Base-by-base conservation (phyloP, 495 filamentous ascomycete species). In the Ramalina peruviana region DNA sequence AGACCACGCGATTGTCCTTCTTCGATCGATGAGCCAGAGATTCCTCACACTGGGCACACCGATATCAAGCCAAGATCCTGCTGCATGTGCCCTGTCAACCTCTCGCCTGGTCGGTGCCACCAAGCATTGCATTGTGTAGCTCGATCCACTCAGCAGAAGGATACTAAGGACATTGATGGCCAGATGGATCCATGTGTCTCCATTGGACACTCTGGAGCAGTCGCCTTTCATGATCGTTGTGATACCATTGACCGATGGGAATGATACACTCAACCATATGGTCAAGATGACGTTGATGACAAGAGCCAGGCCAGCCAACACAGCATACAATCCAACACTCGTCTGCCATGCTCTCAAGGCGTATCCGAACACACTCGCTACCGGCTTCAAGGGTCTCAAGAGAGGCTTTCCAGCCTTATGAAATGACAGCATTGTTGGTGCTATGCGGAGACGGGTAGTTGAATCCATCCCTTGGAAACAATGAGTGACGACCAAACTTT, bases 81-180 rank as follows among this genome's bases (percentile, higher is more conserved):
- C 50, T 6, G 51, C 43, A 58, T 72, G 69, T 3, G 66, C 66
- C 41, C 12, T 45, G 36, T 71, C 60, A 19, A 72, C 40, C 38
- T 70, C 67, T 30, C 58, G 41, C 9, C 68, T 57, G 3, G 65
- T 67, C 3, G 69, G 69, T 6, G 65, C 56, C 19, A 58, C 60
- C 9, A 70, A 49, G 42, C 62, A 56, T 51, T 71, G 68, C 68
- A 70, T 71, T 23, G 60, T 62, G 39, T 69, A 69, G 50, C 70
- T 73, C 36, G 62, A 66, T 0, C 65, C 66, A 0, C 61, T 55
- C 4, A 72, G 61, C 37, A 71, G 54, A 1, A 55, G 48, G 6
- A 65, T 72, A 36, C 60, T 60, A 0, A 69, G 50, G 13, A 62
- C 30, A 49, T 67, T 67, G 47, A 70, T 64, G 2, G 25, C 52